Base-by-base conservation (phyloP, 768 basidiomycete genomes). In the Hebeloma cylindrosporum region DNA sequence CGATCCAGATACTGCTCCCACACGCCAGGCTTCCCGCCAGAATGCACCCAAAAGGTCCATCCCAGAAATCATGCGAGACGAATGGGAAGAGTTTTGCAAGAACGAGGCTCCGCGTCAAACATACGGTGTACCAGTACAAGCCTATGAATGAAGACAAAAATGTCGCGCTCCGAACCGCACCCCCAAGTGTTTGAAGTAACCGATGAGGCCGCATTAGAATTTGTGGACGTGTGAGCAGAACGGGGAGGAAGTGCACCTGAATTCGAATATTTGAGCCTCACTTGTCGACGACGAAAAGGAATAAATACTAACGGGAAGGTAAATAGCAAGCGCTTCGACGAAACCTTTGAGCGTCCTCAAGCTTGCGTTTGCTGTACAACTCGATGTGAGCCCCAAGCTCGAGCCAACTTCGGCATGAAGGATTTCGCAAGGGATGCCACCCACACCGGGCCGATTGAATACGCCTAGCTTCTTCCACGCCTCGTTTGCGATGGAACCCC, bases 51-150 rank as follows among this genome's bases (percentile, higher is more conserved):
- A 71, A 74, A 1, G 88, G 83, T 0, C 88, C 85, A 56, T 91
- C 88, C 79, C 85, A 88, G 47, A 85, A 78, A 45, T 91, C 77
- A 52, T 91, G 85, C 11, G 88, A 83, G 36, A 91, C 70, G 27
- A 60, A 67, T 0, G 85, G 85, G 28, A 90, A 72, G 6, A 82
- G 56, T 18, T 77, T 78, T 2, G 87, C 85, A 10, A 85, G 60
- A 4, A 79, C 66, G 4, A 85, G 66, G 2, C 88, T 82, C 35
- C 88, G 79, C 7, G 81, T 79, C 25, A 81, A 60, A 61, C 88
- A 91, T 10, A 89, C 80, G 4, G 78, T 57, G 40, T 77, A 77
- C 82, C 84, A 91, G 58, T 78, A 85, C 3, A 82, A 74, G 0
- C 82, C 73, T 31, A 90, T 72, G 53, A 91, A 91, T 1, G 79